Base-by-base conservation (phyloP, 129 eudicot genomes). In the Pittosporum tobira region DNA sequence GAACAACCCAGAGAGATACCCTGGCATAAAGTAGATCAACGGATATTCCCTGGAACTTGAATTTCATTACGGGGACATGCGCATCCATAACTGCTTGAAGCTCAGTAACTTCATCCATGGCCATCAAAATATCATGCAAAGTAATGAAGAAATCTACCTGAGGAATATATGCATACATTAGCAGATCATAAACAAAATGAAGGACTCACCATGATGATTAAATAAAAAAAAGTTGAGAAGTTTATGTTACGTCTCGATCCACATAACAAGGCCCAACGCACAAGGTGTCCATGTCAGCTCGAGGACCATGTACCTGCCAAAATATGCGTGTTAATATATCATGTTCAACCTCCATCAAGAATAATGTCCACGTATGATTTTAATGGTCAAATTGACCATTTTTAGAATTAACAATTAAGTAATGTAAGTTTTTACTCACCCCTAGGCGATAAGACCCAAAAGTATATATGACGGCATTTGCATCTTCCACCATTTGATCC, bases 361-460 rank as follows among this genome's bases (percentile, higher is more conserved):
- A 64, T 53, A 45, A n/a, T n/a, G n/a, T n/a, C n/a, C n/a, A n/a
- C n/a, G n/a, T n/a, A n/a, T n/a, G n/a, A n/a, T n/a, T n/a, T n/a
- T n/a, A n/a, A n/a, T n/a, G n/a, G n/a, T n/a, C n/a, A n/a, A n/a
- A n/a, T n/a, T n/a, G n/a, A n/a, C n/a, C n/a, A n/a, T n/a, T n/a
- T n/a, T n/a, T n/a, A n/a, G n/a, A n/a, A n/a, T n/a, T n/a, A n/a
- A n/a, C n/a, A n/a, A n/a, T n/a, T n/a, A n/a, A 19, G 5, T 5
- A 20, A 40, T 10, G 15, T 10, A 50, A 9, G 5, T 10, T 23
- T 23, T 1, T 59, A 15, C 71, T 64, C 49, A 72, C 77, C 62
- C 77, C 67, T 21, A 72, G 51, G 16, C 71, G 77, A 40, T 62
- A 72, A 25, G 77, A 72, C 50, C 77, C 77, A 59, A 59, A 72